These are phyloP conservation scores for Claviceps fusiformis DNA, from an alignment of 2,329 filamentous ascomycete genomes.

Conservation along the genomic window DNA sequence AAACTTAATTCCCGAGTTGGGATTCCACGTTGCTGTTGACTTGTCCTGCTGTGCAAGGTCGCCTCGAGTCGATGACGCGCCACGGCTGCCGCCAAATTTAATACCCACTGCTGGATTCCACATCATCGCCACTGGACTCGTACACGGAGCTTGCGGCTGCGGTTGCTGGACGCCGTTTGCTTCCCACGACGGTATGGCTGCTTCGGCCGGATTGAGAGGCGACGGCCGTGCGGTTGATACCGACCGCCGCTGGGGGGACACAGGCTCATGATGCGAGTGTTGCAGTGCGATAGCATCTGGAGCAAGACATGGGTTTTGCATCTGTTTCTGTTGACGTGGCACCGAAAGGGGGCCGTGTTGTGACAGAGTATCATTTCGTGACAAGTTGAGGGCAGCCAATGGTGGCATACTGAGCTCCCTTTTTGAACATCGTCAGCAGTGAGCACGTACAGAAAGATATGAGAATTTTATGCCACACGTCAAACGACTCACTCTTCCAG, in stretches of 20 bases:
- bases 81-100: conserved; percentile 45
- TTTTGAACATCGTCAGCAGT: conserved; percentile 10
- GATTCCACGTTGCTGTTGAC: conserved; percentile 41
- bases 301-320: conserved; percentile 8
- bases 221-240: conserved; percentile 14
- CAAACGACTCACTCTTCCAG: conserved; percentile 53
- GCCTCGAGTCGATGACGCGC: conserved; percentile 10
- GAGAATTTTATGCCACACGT: conserved; percentile 2
- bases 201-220: conserved; percentile 25
- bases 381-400: conserved; percentile 29
- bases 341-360: conserved; percentile 5
- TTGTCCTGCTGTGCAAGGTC: conserved; percentile 12
- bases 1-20: conserved; percentile 43
- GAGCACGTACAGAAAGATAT: neutral
- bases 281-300: conserved; percentile 3
- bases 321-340: conserved; percentile 5
- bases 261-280: neutral
- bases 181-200: conserved; percentile 46
- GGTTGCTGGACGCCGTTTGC: conserved; percentile 43
- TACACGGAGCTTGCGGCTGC: conserved; percentile 30
- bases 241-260: conserved; percentile 7
- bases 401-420: conserved; percentile 41
- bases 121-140: conserved; percentile 17
- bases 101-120: conserved; percentile 78
- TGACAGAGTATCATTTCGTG: conserved; percentile 13